Conservation (phyloP, 176 grass and related monocot genomes). For the Triticum turgidum region DNA sequence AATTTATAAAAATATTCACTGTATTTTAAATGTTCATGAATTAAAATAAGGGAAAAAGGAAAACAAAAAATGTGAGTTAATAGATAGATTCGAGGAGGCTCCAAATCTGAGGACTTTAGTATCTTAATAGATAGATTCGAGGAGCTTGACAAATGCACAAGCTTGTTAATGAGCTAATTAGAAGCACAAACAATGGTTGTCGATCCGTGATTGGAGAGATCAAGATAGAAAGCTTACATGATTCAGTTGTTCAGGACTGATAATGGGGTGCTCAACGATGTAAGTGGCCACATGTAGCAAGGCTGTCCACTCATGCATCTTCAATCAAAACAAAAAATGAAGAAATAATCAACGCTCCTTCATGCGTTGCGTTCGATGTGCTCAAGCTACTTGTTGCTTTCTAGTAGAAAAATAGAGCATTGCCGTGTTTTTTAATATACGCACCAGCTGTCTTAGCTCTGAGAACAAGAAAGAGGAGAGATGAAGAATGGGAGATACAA, state of each 20-base stretch:
- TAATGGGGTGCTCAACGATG: not conserved
- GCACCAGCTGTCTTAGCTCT: slow-evolving; percentile 34
- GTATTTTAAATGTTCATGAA: no score
- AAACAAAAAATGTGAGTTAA: no score
- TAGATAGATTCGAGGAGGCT: not conserved
- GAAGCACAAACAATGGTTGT: not conserved
- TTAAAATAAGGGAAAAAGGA: no score
- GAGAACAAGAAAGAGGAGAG: slow-evolving; percentile 17
- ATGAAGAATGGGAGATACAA: not conserved
- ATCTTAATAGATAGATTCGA: not conserved
- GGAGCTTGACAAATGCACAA: not conserved
- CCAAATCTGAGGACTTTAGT: no score
- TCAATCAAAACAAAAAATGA: not conserved
- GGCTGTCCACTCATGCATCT: not conserved
- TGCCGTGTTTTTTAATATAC: not conserved
- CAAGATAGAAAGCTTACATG: not conserved
- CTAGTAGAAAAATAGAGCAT: not conserved
- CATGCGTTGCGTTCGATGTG: slow-evolving; percentile 15
- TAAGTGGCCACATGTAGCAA: slow-evolving; percentile 20
- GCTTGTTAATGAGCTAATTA: not conserved
- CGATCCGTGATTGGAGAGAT: not conserved
- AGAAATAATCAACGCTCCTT: not conserved
- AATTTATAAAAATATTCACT: no score
- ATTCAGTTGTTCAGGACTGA: not conserved
- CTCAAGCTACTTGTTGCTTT: not conserved